phyloP scores from a whole-genome alignment of 495 filamentous ascomycete genomes.

The Hypoxylon intermedium region DNA sequence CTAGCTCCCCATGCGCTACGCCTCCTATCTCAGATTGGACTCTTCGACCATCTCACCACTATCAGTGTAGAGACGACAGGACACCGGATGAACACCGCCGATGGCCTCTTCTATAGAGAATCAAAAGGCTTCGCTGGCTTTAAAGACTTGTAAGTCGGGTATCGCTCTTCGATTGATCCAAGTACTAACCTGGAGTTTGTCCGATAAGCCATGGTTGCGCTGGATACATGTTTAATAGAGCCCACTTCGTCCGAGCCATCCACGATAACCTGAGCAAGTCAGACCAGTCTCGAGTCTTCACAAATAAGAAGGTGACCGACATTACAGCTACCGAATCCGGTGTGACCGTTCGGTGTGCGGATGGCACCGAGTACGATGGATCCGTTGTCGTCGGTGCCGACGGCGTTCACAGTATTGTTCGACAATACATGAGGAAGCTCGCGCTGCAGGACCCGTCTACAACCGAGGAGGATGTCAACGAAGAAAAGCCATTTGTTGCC shows the following conservation, averaged over 20 bases:
- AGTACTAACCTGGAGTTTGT: not conserved
- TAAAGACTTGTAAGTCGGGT: not conserved
- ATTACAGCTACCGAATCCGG: conserved; percentile 32
- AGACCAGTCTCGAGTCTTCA: conserved; percentile 45
- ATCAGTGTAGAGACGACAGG: not conserved
- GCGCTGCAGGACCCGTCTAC: conserved; percentile 30
- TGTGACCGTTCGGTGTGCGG: conserved; percentile 40
- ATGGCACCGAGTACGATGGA: conserved; percentile 49
- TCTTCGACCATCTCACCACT: conserved; percentile 37
- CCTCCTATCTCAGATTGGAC: conserved; percentile 55
- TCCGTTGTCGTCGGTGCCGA: conserved; percentile 59
- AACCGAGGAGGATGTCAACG: conserved; percentile 4
- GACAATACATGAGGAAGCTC: conserved; percentile 45
- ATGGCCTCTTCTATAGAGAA: not conserved
- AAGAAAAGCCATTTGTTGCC: conserved; percentile 26
- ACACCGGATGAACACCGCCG: not conserved
- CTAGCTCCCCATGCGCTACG: conserved; percentile 40
- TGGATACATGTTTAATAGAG: conserved; percentile 14
- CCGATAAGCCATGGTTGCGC: conserved; percentile 15
- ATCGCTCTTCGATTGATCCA: not conserved
- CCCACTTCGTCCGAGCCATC: conserved; percentile 39
- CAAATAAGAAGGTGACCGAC: conserved; percentile 43
- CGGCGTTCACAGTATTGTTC: conserved; percentile 53
- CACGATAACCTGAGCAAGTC: conserved; percentile 42
- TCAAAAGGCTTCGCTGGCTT: not conserved